Evolutionary conservation across 495 filamentous ascomycete genomes (phyloP).

Genomic region (Penicillium tannophilum): DNA sequence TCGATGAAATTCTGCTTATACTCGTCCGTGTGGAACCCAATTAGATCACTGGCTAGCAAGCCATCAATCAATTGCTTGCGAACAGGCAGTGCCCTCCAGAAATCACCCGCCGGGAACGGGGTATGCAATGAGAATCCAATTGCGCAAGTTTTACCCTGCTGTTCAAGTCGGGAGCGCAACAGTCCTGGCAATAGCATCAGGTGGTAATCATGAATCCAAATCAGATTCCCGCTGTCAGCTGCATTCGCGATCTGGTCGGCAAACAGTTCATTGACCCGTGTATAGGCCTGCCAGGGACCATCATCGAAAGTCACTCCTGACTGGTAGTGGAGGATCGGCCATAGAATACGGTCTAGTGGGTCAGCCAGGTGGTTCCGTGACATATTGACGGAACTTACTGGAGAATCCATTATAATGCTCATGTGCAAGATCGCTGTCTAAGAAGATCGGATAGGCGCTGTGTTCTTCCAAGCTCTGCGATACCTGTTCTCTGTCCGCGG

Average conservation of each 20-base stretch:
- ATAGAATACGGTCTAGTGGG: conserved; percentile 79
- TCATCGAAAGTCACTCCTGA: conserved; percentile 89
- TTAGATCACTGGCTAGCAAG: conserved; percentile 79
- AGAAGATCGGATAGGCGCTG: conserved; percentile 55
- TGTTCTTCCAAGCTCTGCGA: conserved; percentile 47
- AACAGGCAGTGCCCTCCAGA: conserved; percentile 88
- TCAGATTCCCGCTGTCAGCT: conserved; percentile 75
- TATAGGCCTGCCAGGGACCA: conserved; percentile 82
- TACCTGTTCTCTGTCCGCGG: conserved; percentile 47
- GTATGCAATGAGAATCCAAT: conserved; percentile 96
- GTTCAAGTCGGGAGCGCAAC: conserved; percentile 74
- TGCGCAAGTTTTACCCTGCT: conserved; percentile 72
- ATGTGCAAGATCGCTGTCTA: conserved; percentile 55
- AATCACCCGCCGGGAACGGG: conserved; percentile 89
- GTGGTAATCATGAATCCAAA: conserved; percentile 98
- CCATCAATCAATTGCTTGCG: conserved; percentile 79
- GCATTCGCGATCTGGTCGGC: conserved; percentile 74
- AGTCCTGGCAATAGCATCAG: conserved; percentile 87
- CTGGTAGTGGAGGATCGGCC: conserved; percentile 96
- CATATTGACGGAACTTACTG: conserved; percentile 30
- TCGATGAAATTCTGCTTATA: conserved; percentile 89
- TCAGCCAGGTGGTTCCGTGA: neutral
- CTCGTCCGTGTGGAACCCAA: conserved; percentile 95
- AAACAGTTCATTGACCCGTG: conserved; percentile 82
- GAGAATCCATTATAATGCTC: conserved; percentile 65